Conservation (phyloP, 164 flowering plant species). For the Vitis rotundifolia region DNA sequence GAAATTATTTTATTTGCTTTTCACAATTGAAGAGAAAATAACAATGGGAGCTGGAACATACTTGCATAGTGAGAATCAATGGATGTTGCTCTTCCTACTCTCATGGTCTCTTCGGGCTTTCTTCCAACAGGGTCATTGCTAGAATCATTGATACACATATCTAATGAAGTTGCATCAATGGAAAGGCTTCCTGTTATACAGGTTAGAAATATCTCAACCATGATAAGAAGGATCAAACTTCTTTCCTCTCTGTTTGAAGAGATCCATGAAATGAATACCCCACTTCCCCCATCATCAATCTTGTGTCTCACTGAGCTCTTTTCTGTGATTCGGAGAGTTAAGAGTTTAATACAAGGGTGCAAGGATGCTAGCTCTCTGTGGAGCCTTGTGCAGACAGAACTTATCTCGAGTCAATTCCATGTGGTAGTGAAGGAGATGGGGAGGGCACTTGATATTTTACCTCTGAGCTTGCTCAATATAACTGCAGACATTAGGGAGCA, state of each 20-base stretch:
- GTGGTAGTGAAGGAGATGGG: constrained; percentile 56
- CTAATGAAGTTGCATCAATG: constrained; percentile 48
- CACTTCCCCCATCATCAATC: constrained; percentile 64
- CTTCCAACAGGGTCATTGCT: constrained; percentile 54
- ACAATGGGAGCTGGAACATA: constrained; percentile 9
- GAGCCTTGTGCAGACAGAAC: constrained; percentile 52
- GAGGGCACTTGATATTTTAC: constrained; percentile 63
- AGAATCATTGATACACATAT: constrained; percentile 51
- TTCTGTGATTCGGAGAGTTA: constrained; percentile 45
- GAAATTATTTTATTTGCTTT: constrained; percentile 15
- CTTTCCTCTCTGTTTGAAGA: constrained; percentile 71
- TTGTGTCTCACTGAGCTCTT: constrained; percentile 66
- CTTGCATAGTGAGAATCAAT: constrained; percentile 15
- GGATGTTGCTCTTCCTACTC: constrained; percentile 32
- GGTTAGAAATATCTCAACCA: constrained; percentile 37
- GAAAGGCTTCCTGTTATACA: constrained; percentile 51
- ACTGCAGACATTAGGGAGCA: constrained; percentile 63
- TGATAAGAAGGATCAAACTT: constrained; percentile 60
- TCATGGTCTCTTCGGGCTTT: constrained; percentile 47
- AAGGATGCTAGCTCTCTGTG: constrained; percentile 52
- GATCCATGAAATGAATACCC: constrained; percentile 43
- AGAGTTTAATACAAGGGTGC: constrained; percentile 46
- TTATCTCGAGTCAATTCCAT: constrained; percentile 51
- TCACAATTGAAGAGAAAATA: constrained; percentile 4
- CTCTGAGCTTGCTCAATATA: constrained; percentile 55